Conservation (phyloP, 352 stramenopile genomes). For the Albugo laibachii region DNA sequence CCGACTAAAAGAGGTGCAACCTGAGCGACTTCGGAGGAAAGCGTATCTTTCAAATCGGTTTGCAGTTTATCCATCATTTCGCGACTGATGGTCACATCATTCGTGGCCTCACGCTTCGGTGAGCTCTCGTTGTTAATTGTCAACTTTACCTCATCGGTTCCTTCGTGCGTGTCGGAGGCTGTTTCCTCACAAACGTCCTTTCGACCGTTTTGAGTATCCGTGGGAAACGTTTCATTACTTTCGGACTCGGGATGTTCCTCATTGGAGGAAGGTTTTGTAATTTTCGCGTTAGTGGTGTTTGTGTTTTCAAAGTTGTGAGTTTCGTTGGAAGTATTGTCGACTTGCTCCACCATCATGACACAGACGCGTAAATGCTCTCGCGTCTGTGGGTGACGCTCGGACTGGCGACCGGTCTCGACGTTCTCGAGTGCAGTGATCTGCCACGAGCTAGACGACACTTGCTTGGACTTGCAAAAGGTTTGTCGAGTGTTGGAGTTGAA, state of each 20-base stretch:
- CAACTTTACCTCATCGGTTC: conserved; percentile 3
- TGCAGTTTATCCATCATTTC: conserved; percentile 1
- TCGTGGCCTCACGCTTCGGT: not conserved
- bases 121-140: not conserved
- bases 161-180: conserved; percentile 8
- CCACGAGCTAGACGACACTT: no score
- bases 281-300: not conserved
- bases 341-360: conserved; percentile 44
- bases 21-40: conserved; percentile 36
- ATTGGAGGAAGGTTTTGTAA: conserved; percentile 7
- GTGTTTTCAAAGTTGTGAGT: conserved; percentile 7
- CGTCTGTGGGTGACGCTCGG: no score
- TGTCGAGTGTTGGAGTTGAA: no score
- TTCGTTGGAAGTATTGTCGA: conserved; percentile 13
- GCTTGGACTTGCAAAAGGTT: no score
- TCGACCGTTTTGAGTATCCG: not conserved
- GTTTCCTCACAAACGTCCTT: not conserved
- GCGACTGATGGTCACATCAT: not conserved
- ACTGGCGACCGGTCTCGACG: no score
- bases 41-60: conserved; percentile 5
- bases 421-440: no score
- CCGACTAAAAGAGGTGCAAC: conserved; percentile 53
- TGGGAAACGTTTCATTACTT: not conserved
- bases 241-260: not conserved
- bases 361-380: conserved; percentile 14